These are phyloP conservation scores for Incumbomyces lentus DNA, from an alignment of 2,329 filamentous ascomycete species.

Conservation along the genomic window DNA sequence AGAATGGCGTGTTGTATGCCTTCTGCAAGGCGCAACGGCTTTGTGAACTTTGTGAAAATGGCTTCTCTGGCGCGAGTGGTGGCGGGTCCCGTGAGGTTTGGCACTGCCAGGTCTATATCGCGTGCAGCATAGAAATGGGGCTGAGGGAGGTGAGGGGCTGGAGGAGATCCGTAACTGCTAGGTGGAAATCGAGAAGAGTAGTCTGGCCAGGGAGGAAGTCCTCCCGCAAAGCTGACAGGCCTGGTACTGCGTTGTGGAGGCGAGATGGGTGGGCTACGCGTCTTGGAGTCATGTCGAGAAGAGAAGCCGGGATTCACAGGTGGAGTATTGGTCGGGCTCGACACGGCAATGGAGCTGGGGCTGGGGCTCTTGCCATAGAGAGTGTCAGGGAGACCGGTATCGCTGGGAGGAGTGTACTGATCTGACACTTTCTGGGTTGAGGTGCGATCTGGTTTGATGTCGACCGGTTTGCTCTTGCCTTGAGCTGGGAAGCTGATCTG, in stretches of 20 bases:
- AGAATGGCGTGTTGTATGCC: conserved; percentile 55
- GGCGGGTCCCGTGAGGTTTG: conserved; percentile 40
- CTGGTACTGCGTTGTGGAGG: conserved; percentile 30
- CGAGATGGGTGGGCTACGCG: conserved; percentile 33
- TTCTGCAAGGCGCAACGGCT: conserved; percentile 9
- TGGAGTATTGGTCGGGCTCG: conserved; percentile 27
- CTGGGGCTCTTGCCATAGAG: conserved; percentile 14
- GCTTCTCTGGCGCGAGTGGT: conserved; percentile 48
- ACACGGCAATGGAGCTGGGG: conserved; percentile 8
- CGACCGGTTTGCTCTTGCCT: conserved; percentile 4
- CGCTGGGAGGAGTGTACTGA: conserved; percentile 17
- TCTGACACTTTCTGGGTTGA: conserved; percentile 19
- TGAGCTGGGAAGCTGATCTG: not conserved
- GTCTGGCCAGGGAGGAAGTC: conserved; percentile 27
- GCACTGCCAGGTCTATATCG: conserved; percentile 54
- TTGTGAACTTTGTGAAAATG: conserved; percentile 10
- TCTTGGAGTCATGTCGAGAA: conserved; percentile 30
- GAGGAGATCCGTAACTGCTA: conserved; percentile 40
- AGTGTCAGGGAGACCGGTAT: conserved; percentile 7
- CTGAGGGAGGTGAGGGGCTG: conserved; percentile 61
- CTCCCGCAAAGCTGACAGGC: conserved; percentile 34
- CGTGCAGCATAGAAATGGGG: conserved; percentile 67
- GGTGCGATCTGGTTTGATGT: conserved; percentile 10
- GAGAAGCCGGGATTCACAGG: conserved; percentile 30
- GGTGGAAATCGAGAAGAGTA: conserved; percentile 30